Evolutionary conservation across 2,329 filamentous ascomycete species (phyloP).

Genomic region (Lasiodiplodia citricola): DNA sequence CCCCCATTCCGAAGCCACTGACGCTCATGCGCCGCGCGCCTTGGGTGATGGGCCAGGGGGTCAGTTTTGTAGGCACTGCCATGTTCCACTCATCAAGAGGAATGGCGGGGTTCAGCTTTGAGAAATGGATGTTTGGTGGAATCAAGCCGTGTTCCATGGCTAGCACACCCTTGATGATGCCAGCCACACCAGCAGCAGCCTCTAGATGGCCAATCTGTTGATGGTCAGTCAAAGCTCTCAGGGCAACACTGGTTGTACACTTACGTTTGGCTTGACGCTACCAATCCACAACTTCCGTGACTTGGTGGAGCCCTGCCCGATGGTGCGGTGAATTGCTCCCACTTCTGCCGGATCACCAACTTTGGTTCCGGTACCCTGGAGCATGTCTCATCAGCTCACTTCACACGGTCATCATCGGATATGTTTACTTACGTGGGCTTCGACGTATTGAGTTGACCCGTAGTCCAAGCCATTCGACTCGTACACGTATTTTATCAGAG

Average conservation of each 20-base stretch:
- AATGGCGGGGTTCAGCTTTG: background rate
- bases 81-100: background rate
- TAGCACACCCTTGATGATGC: constrained; percentile 38
- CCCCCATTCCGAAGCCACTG: constrained; percentile 35
- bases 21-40: constrained; percentile 29
- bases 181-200: constrained; percentile 34
- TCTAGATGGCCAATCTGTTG: constrained; percentile 38
- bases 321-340: constrained; percentile 36
- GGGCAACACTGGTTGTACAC: background rate
- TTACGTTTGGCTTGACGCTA: too few relatives aligned
- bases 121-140: constrained; percentile 19
- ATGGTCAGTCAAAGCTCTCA: background rate
- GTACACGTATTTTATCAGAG: constrained; percentile 30
- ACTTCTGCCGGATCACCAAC: constrained; percentile 62
- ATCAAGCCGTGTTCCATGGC: constrained; percentile 35
- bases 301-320: constrained; percentile 31
- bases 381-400: too few relatives aligned
- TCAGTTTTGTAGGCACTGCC: background rate
- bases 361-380: constrained; percentile 61
- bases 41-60: constrained; percentile 29
- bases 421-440: constrained; percentile 43
- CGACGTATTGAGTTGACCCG: too few relatives aligned
- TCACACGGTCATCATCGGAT: too few relatives aligned
- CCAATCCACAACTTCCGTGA: constrained; percentile 33
- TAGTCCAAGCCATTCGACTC: too few relatives aligned